Base-by-base conservation (phyloP, 1,284 basidiomycete genomes). In the Nidula niveotomentosa region DNA sequence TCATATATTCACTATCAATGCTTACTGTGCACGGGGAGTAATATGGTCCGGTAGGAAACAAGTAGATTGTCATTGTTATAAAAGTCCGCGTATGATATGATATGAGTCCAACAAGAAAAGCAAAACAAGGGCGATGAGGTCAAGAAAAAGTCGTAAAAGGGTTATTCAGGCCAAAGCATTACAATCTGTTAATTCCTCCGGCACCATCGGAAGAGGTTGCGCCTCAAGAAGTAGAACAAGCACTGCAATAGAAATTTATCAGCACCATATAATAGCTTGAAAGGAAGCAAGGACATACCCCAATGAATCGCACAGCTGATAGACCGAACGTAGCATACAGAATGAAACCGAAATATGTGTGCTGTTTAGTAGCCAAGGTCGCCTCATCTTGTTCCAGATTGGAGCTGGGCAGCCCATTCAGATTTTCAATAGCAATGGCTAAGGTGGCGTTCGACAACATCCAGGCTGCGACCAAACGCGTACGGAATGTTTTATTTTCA, bases 401-500 rank as follows among this genome's bases (percentile, higher is more conserved):
- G 2, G 51, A 35, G 58, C 72, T 81, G 3, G 78, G 74, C 49
- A 94, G 66, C 15, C 94, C 93, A 62, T 93, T 93, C 61, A 94
- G 76, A 60, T 90, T 94, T 70, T 91, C 85, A 57, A 97, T 93
- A 13, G 90, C 85, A 52, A 96, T 83, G 8, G 92, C 88, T 13
- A 97, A 76, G 3, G 71, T 79, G 17, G 90, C 91, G 66, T 96
- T 96, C 8, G 84, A 73, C 54, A 96, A 73, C 82, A 96, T 91
- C 94, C 94, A 96, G 55, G 83, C 77, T 1, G 89, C 84, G 50
- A 96, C 92, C 7, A 94, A 78, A 58, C 92, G 88, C 1, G 94
- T 96, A 59, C 94, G 87, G 89, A 96, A 97, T 1, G 94, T 96
- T 75, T 89, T 92, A 77, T 96, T 96, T 71, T 90, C 80, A 66